Evolutionary conservation across 2,329 filamentous ascomycete species (phyloP).

Genomic region (Xylaria sp.): DNA sequence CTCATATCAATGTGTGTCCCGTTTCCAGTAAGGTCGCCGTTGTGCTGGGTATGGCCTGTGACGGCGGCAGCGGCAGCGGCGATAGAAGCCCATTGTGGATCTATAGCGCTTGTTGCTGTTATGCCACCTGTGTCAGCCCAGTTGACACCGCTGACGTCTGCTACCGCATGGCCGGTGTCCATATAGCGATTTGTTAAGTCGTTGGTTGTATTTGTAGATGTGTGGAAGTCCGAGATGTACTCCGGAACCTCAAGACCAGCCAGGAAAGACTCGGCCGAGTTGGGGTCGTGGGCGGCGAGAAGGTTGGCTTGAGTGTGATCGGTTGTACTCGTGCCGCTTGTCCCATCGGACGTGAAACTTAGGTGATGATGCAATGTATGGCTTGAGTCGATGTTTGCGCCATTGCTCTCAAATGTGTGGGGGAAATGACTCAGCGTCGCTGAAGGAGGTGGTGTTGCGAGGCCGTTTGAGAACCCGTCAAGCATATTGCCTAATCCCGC

Average conservation of each 20-base stretch:
- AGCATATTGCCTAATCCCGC: constrained; percentile 46
- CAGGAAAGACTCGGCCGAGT: constrained; percentile 39
- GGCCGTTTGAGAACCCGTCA: constrained; percentile 56
- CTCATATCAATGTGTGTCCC: not conserved
- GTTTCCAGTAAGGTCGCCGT: not conserved
- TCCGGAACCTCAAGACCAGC: constrained; percentile 34
- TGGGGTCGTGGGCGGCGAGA: constrained; percentile 17
- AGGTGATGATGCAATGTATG: constrained; percentile 41
- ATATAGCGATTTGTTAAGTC: constrained; percentile 22
- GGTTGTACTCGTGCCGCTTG: constrained; percentile 40
- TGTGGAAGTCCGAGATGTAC: constrained; percentile 25
- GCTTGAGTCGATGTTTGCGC: constrained; percentile 29
- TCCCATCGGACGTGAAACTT: constrained; percentile 45
- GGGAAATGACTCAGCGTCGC: constrained; percentile 54
- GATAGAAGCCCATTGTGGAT: constrained; percentile 33
- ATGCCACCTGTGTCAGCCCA: constrained; percentile 30
- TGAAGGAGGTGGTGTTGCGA: constrained; percentile 63
- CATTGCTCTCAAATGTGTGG: constrained; percentile 48
- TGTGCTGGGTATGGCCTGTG: constrained; percentile 21
- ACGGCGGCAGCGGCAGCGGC: constrained; percentile 20
- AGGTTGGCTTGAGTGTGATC: constrained; percentile 33
- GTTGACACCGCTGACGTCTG: constrained; percentile 18
- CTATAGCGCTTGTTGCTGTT: constrained; percentile 9
- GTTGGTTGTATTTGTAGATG: constrained; percentile 19
- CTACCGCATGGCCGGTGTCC: constrained; percentile 1